Percentiles rank a stretch among this genome's conserved stretches.
Conservation (phyloP, 441 rosid species). For the Omphalea diandra region DNA sequence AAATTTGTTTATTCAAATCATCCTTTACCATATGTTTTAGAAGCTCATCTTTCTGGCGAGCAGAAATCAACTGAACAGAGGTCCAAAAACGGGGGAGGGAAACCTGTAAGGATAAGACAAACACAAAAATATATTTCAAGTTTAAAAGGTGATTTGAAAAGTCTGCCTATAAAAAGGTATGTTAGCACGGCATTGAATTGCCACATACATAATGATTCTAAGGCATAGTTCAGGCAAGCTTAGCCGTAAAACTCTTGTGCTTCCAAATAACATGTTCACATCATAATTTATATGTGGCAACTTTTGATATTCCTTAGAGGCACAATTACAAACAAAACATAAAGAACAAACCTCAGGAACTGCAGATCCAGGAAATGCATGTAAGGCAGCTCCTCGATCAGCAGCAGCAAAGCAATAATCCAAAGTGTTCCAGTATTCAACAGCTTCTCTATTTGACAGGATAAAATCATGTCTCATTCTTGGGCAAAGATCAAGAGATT, state of each 20-base stretch:
- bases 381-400: slow-evolving; percentile 77
- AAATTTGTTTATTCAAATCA: slow-evolving; percentile 50
- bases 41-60: slow-evolving; percentile 81
- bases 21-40: slow-evolving; percentile 43
- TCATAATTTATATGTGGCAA: slow-evolving; percentile 3
- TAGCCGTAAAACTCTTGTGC: slow-evolving; percentile 3
- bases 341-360: slow-evolving; percentile 77
- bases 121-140: slow-evolving; percentile 11
- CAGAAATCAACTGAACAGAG: slow-evolving; percentile 71
- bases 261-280: neutral
- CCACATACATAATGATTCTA: neutral
- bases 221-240: neutral
- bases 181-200: slow-evolving; percentile 9
- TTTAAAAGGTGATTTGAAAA: neutral
- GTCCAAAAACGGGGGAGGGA: slow-evolving; percentile 80
- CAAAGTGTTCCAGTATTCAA: slow-evolving; percentile 90
- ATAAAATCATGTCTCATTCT: slow-evolving; percentile 90
- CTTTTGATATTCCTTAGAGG: neutral
- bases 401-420: slow-evolving; percentile 97
- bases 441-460: slow-evolving; percentile 72
- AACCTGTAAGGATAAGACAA: slow-evolving; percentile 48
- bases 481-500: slow-evolving; percentile 83
- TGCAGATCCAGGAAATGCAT: slow-evolving; percentile 93
- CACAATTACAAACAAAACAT: slow-evolving; percentile 18
- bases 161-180: neutral